A percentile compares a stretch with the other conserved stretches of the same genome.
Conservation (phyloP, 805 yeast genomes). For the Lachancea sp. region DNA sequence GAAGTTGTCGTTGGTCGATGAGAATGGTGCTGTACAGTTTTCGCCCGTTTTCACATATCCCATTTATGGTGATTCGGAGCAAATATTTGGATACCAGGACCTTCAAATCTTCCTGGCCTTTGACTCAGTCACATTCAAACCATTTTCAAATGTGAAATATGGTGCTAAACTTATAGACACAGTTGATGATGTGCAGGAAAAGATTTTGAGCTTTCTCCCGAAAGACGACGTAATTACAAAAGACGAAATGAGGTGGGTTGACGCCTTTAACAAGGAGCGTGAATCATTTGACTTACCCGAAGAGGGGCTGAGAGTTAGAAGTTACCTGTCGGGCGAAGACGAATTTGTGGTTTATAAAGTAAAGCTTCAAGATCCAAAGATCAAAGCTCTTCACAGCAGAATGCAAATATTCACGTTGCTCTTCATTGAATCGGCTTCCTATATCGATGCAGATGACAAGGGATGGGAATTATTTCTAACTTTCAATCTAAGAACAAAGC, state of each 20-base stretch:
- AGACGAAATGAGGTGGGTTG: constrained; percentile 66
- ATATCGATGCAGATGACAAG: constrained; percentile 67
- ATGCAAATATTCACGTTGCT: constrained; percentile 74
- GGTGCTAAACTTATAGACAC: constrained; percentile 44
- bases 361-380: constrained; percentile 28
- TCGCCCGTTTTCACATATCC: constrained; percentile 85
- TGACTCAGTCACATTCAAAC: constrained; percentile 67
- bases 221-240: constrained; percentile 46
- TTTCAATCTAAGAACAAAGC: constrained; percentile 33
- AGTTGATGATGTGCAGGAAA: constrained; percentile 52
- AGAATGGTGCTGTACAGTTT: constrained; percentile 55
- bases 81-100: constrained; percentile 75
- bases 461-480: constrained; percentile 75
- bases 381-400: constrained; percentile 53
- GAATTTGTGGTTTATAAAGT: constrained; percentile 46
- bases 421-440: constrained; percentile 91
- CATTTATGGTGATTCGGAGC: constrained; percentile 86
- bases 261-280: constrained; percentile 44
- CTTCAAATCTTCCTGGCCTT: constrained; percentile 61
- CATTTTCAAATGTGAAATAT: constrained; percentile 60
- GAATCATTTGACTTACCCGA: constrained; percentile 36
- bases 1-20: constrained; percentile 52
- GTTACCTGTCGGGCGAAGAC: constrained; percentile 35
- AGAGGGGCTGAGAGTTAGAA: constrained; percentile 30
- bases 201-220: constrained; percentile 56